Evolutionary conservation across 768 basidiomycete species (phyloP).

Genomic region (Leccinum variicolor): DNA sequence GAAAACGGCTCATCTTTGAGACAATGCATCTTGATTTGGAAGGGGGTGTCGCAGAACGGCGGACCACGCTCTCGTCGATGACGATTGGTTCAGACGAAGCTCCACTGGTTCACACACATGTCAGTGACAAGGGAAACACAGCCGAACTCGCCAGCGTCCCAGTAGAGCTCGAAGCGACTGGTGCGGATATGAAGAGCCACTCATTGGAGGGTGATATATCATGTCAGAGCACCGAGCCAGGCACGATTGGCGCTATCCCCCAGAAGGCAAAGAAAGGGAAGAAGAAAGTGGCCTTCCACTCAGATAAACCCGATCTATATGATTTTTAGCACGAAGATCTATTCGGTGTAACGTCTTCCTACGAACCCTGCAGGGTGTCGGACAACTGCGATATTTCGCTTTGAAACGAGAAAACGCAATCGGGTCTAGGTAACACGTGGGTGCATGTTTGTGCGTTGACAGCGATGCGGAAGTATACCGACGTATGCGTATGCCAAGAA

Average conservation of each 20-base stretch:
- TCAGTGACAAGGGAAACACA: constrained; percentile 9
- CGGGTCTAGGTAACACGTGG: background rate
- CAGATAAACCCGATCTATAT: constrained; percentile 67
- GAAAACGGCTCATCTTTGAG: constrained; percentile 85
- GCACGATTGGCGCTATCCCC: constrained; percentile 1
- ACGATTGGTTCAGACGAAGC: constrained; percentile 16
- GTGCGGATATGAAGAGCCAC: constrained; percentile 1
- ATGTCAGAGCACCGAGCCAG: constrained; percentile 6
- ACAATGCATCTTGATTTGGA: constrained; percentile 87
- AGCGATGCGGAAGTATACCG: background rate
- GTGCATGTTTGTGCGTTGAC: background rate
- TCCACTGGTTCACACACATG: constrained; percentile 17
- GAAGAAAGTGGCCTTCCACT: constrained; percentile 69
- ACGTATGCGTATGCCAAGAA: background rate
- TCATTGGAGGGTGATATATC: constrained; percentile 5
- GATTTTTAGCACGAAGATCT: constrained; percentile 50
- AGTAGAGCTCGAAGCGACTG: constrained; percentile 41
- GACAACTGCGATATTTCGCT: background rate
- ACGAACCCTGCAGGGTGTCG: background rate
- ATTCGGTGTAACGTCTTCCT: background rate
- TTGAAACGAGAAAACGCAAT: background rate
- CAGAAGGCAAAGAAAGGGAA: constrained; percentile 44
- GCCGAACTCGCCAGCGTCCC: constrained; percentile 37
- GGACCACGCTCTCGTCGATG: constrained; percentile 50
- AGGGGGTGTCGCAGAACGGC: constrained; percentile 77